phyloP scores from a whole-genome alignment of 2,329 filamentous ascomycete genomes.

The Colletotrichum zoysiae region DNA sequence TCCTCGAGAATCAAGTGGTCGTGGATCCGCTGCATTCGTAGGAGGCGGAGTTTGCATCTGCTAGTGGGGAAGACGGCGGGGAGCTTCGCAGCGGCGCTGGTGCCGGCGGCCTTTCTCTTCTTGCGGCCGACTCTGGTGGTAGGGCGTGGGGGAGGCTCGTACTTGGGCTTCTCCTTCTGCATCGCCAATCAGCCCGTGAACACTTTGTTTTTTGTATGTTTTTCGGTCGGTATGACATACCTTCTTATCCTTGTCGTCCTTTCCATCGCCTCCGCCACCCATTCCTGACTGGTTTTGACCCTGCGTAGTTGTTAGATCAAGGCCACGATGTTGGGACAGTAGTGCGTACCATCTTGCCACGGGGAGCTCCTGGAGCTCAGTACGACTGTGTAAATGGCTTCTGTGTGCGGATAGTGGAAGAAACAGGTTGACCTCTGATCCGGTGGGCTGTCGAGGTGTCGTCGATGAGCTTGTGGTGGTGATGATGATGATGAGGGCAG shows the following conservation, averaged over 20 bases:
- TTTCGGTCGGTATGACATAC: constrained; percentile 58
- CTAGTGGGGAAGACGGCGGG: constrained; percentile 95
- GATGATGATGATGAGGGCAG: constrained; percentile 36
- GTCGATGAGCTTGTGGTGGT: constrained; percentile 28
- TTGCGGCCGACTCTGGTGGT: constrained; percentile 97
- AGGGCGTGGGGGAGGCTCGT: constrained; percentile 96
- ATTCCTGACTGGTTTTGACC: constrained; percentile 91
- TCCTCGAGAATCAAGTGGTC: constrained; percentile 97
- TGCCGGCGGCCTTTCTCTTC: constrained; percentile 96
- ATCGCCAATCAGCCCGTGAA: constrained; percentile 34
- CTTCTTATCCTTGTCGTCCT: constrained; percentile 95
- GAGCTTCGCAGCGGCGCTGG: constrained; percentile 94
- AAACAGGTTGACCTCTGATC: background rate
- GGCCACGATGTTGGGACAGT: background rate
- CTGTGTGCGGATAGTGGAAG: background rate
- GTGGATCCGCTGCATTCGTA: constrained; percentile 98
- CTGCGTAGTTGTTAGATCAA: constrained; percentile 57
- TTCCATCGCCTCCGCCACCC: constrained; percentile 81
- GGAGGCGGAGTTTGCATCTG: constrained; percentile 95
- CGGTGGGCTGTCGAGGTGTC: background rate
- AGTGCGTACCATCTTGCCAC: constrained; percentile 47
- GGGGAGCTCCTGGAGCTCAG: constrained; percentile 35
- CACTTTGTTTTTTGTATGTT: background rate
- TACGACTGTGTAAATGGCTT: background rate
- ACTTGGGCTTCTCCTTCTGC: constrained; percentile 99